These are phyloP conservation scores for Fusarium nanum DNA, from an alignment of 2,329 filamentous ascomycete genomes.

Conservation along the genomic window DNA sequence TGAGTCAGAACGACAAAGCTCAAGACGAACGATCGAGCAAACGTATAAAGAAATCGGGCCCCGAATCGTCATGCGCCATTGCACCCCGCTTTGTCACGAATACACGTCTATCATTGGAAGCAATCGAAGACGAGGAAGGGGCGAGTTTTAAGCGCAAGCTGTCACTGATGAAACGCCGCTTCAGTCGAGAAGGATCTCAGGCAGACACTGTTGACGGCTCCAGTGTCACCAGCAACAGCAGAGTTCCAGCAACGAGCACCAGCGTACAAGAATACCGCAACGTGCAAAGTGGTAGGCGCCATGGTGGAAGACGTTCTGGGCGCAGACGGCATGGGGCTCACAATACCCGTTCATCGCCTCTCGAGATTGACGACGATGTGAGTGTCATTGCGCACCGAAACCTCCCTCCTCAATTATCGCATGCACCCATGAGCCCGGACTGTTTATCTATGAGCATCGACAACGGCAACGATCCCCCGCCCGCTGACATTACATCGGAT, in stretches of 20 bases:
- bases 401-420: constrained; percentile 20
- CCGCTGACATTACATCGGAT: constrained; percentile 42
- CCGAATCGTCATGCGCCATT: not conserved
- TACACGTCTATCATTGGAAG: constrained; percentile 9
- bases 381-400: constrained; percentile 27
- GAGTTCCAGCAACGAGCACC: constrained; percentile 16
- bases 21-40: constrained; percentile 37
- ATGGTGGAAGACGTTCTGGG: not conserved
- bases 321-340: constrained; percentile 15
- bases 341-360: not conserved
- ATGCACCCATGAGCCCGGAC: constrained; percentile 42
- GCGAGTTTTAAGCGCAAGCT: not conserved
- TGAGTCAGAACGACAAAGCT: not conserved
- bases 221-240: constrained; percentile 32
- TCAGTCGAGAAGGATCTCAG: constrained; percentile 39
- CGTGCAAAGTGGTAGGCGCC: constrained; percentile 17
- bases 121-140: constrained; percentile 28
- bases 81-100: constrained; percentile 9
- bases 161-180: constrained; percentile 22
- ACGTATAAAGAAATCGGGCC: constrained; percentile 35
- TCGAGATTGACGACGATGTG: constrained; percentile 24
- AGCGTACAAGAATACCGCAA: constrained; percentile 39
- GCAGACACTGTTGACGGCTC: constrained; percentile 30
- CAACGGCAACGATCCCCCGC: constrained; percentile 29
- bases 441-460: constrained; percentile 18